Evolutionary conservation across 2,329 filamentous ascomycete genomes (phyloP).

Genomic region (Colletotrichum graminicola): DNA sequence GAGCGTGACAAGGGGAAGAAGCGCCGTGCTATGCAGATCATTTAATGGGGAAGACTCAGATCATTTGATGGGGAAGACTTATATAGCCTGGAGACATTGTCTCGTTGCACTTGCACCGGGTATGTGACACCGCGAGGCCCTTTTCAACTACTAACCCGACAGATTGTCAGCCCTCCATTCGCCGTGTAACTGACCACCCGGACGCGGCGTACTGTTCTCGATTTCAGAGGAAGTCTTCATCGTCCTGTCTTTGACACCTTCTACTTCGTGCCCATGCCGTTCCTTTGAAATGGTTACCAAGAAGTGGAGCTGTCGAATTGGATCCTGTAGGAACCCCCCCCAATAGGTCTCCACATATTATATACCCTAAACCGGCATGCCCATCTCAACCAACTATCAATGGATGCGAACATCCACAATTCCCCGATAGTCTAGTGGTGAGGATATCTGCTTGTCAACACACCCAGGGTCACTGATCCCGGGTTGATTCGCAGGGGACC

Average conservation of each 20-base stretch:
- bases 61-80: not conserved
- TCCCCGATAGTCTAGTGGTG: constrained; percentile 13
- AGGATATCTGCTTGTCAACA: not conserved
- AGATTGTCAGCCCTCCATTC: not conserved
- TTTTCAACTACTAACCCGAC: too few species aligned
- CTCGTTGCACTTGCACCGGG: too few species aligned
- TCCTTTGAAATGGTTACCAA: not conserved
- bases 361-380: not conserved
- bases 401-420: not conserved
- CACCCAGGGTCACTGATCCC: not conserved
- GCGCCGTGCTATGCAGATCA: not conserved
- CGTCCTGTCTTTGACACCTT: not conserved
- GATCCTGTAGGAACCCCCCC: not conserved
- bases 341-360: not conserved
- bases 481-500: not conserved
- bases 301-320: not conserved
- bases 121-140: too few species aligned
- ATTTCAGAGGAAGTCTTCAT: not conserved
- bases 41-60: not conserved
- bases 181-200: not conserved
- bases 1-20: not conserved
- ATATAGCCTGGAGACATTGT: too few species aligned
- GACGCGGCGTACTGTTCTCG: not conserved
- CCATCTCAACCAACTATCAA: not conserved
- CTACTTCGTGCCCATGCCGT: not conserved